These are phyloP conservation scores for Henckelia pumila DNA, from an alignment of 257 asterid species.

Conservation along the genomic window DNA sequence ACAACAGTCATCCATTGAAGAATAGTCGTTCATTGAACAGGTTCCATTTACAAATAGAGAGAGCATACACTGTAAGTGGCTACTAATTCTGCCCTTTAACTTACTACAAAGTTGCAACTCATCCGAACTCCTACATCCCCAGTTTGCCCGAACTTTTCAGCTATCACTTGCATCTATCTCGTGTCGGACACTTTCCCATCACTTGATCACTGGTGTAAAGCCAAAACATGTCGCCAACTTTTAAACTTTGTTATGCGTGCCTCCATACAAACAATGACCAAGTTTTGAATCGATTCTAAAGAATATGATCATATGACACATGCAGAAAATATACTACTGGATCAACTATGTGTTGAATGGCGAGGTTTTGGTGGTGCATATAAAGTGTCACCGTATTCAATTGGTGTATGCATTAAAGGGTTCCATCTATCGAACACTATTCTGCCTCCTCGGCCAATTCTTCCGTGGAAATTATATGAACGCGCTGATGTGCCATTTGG, in stretches of 20 bases:
- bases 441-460: constrained; percentile 95
- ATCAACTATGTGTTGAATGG: constrained; percentile 45
- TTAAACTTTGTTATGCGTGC: background rate
- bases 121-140: background rate
- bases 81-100: too few relatives aligned
- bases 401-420: constrained; percentile 65
- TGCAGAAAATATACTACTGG: constrained; percentile 6
- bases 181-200: background rate
- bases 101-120: background rate
- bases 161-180: constrained; percentile 2
- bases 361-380: constrained; percentile 65
- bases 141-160: background rate
- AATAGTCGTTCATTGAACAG: too few relatives aligned
- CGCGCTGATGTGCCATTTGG: constrained; percentile 43
- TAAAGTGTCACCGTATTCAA: constrained; percentile 51
- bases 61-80: too few relatives aligned
- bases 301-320: background rate
- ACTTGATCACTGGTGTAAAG: background rate
- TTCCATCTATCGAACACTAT: constrained; percentile 87
- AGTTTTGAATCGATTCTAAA: constrained; percentile 2
- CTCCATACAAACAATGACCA: constrained; percentile 3
- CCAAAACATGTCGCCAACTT: background rate
- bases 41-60: too few relatives aligned
- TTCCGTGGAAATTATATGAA: constrained; percentile 51
- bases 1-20: too few relatives aligned